Evolutionary conservation across 2,329 filamentous ascomycete genomes (phyloP).

Genomic region (Alternaria consortialis): DNA sequence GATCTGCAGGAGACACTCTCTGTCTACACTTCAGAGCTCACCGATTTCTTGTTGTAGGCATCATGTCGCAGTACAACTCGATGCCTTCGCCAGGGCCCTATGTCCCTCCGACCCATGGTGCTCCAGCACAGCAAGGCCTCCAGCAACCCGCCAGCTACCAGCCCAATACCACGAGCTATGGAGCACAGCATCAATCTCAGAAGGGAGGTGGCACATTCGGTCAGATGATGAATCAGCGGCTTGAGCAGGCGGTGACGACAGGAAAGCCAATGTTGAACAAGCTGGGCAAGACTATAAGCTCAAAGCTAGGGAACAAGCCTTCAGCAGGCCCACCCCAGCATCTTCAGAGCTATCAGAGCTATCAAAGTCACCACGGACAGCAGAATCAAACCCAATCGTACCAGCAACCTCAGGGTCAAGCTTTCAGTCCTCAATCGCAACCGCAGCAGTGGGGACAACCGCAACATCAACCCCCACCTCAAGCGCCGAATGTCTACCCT

Average conservation of each 20-base stretch:
- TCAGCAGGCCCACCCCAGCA: conserved; percentile 37
- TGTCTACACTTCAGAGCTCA: neutral
- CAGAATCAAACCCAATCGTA: conserved; percentile 27
- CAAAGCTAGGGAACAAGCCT: conserved; percentile 42
- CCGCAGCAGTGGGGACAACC: conserved; percentile 24
- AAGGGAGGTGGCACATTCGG: conserved; percentile 39
- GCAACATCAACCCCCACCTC: conserved; percentile 29
- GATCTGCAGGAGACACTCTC: neutral
- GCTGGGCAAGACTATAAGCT: conserved; percentile 48
- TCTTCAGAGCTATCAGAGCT: conserved; percentile 44
- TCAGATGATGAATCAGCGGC: conserved; percentile 43
- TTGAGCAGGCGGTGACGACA: conserved; percentile 39
- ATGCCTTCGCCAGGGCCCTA: conserved; percentile 42
- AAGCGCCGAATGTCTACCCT: conserved; percentile 26
- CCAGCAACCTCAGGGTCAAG: conserved; percentile 26
- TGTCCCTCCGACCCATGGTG: conserved; percentile 31
- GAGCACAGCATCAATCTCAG: conserved; percentile 22
- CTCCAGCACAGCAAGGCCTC: conserved; percentile 30
- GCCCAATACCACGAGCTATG: conserved; percentile 24
- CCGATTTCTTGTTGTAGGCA: neutral
- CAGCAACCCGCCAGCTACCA: conserved; percentile 29
- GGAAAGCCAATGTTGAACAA: conserved; percentile 51
- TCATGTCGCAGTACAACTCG: conserved; percentile 47
- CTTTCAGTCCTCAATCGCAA: conserved; percentile 26
- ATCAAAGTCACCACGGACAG: conserved; percentile 40